Evolutionary conservation across 305 asterid genomes (phyloP).

Genomic region (Fraxinus sp.): DNA sequence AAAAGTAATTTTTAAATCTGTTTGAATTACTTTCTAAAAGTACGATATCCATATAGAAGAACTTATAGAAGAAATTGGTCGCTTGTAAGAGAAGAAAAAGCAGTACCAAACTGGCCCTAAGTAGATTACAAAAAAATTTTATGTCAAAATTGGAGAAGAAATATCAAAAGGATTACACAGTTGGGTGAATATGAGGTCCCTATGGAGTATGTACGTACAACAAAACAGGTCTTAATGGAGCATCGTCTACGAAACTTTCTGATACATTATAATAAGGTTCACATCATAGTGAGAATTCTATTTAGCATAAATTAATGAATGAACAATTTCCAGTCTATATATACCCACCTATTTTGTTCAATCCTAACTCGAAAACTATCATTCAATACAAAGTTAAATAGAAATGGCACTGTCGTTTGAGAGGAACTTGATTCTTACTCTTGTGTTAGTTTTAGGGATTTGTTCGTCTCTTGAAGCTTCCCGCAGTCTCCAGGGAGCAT

Average conservation of each 20-base stretch:
- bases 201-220: neutral
- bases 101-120: neutral
- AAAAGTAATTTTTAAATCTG: too few relatives aligned
- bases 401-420: neutral
- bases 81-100: neutral
- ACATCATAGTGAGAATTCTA: neutral
- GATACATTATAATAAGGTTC: neutral
- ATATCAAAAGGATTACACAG: neutral
- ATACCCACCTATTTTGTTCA: neutral
- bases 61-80: neutral
- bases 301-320: neutral
- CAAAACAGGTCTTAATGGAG: neutral
- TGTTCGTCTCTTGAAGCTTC: neutral
- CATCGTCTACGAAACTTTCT: neutral
- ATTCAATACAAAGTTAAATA: neutral
- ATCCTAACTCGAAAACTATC: neutral
- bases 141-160: neutral
- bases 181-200: neutral
- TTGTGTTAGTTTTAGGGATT: constrained; percentile 3
- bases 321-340: neutral
- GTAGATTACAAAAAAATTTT: neutral
- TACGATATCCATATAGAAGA: neutral
- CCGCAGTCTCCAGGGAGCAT: neutral
- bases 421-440: constrained; percentile 6
- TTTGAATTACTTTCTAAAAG: too few relatives aligned